These are phyloP conservation scores for Posidonia oceanica DNA, from an alignment of 116 monocot genomes.

Conservation along the genomic window DNA sequence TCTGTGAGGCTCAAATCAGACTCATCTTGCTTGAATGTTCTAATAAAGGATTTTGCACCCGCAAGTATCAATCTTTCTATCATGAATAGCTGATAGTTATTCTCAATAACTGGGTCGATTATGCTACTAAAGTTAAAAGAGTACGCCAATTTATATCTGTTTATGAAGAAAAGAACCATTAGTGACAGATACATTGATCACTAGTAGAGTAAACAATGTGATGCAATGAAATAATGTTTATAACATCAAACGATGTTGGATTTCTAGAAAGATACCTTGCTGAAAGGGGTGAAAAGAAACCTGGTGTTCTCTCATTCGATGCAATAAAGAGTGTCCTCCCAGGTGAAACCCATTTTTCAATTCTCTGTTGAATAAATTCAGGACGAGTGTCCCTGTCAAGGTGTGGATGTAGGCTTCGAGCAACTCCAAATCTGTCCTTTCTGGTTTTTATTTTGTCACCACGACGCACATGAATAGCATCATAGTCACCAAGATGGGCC, in stretches of 20 bases:
- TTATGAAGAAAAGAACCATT: neutral
- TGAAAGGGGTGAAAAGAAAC: constrained; percentile 73
- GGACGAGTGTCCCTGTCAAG: constrained; percentile 86
- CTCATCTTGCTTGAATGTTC: constrained; percentile 68
- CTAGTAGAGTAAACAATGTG: neutral
- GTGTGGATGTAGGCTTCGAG: constrained; percentile 64
- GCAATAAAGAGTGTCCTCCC: constrained; percentile 85
- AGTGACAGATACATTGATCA: neutral
- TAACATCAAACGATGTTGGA: neutral
- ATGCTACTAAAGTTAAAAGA: constrained; percentile 70
- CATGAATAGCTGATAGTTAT: constrained; percentile 94
- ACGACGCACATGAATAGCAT: constrained; percentile 88
- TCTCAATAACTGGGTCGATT: constrained; percentile 59
- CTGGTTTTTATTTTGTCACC: constrained; percentile 82
- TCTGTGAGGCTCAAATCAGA: constrained; percentile 68
- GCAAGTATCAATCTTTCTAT: constrained; percentile 67
- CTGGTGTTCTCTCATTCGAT: constrained; percentile 74
- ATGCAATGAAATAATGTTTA: neutral
- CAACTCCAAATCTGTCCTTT: constrained; percentile 68
- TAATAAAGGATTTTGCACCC: constrained; percentile 70
- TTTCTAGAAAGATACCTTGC: constrained; percentile 24
- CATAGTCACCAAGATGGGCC: constrained; percentile 76
- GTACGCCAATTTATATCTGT: constrained; percentile 73
- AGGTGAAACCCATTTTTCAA: constrained; percentile 69
- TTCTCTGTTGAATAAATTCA: constrained; percentile 69